phyloP scores from a whole-genome alignment of 768 basidiomycete genomes.

The Gymnopilus dilepis region DNA sequence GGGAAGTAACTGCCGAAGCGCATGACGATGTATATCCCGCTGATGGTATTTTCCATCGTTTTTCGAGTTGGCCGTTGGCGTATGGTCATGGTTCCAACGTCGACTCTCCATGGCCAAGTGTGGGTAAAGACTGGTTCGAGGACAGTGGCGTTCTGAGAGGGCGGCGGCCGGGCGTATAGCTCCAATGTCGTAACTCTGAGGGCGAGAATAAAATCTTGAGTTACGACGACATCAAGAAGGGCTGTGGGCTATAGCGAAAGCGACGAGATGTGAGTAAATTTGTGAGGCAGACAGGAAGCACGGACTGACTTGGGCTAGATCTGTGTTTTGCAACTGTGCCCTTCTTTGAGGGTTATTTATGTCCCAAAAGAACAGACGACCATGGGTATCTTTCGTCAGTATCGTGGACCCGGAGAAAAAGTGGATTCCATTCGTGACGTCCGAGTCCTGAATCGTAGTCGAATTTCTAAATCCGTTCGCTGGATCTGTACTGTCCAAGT shows the following conservation, averaged over 20 bases:
- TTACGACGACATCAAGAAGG: constrained; percentile 45
- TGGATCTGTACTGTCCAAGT: constrained; percentile 39
- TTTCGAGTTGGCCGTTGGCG: constrained; percentile 24
- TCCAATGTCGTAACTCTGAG: constrained; percentile 48
- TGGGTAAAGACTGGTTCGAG: constrained; percentile 51
- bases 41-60: constrained; percentile 17
- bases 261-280: neutral
- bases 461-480: constrained; percentile 41
- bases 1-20: constrained; percentile 66
- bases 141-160: constrained; percentile 25
- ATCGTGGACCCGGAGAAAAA: constrained; percentile 42
- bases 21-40: constrained; percentile 55
- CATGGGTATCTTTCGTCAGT: constrained; percentile 39
- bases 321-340: constrained; percentile 42
- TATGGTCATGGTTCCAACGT: constrained; percentile 47
- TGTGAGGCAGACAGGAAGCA: neutral
- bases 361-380: constrained; percentile 43
- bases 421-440: constrained; percentile 38
- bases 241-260: constrained; percentile 11
- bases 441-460: constrained; percentile 28
- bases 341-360: constrained; percentile 34
- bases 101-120: constrained; percentile 62
- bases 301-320: constrained; percentile 33
- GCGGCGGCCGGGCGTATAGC: constrained; percentile 43
- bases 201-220: constrained; percentile 49